Percentiles rank a stretch among this genome's conserved stretches.
These are phyloP conservation scores for Tricholoma furcatifolium DNA, from an alignment of 768 basidiomycete species.

Conservation along the genomic window DNA sequence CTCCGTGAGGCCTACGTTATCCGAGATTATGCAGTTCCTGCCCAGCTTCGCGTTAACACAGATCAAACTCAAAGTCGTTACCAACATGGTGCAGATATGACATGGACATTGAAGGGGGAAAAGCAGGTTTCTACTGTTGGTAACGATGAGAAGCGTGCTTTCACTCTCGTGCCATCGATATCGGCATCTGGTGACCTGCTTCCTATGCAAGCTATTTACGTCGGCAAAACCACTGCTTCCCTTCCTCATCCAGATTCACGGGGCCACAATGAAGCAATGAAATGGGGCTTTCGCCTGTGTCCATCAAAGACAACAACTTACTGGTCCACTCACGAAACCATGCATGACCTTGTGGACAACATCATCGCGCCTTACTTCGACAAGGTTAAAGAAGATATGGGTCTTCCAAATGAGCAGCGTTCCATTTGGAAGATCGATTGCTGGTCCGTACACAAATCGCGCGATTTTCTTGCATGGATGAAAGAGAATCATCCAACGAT, in stretches of 20 bases:
- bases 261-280: background rate
- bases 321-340: constrained; percentile 25
- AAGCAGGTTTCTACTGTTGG: constrained; percentile 20
- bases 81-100: constrained; percentile 25
- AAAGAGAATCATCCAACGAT: constrained; percentile 3
- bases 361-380: constrained; percentile 28
- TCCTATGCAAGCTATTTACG: constrained; percentile 27
- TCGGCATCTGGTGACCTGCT: constrained; percentile 24
- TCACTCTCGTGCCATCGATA: constrained; percentile 31
- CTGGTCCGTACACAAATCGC: constrained; percentile 28
- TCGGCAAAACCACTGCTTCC: constrained; percentile 22
- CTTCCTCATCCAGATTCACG: background rate
- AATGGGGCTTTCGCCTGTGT: background rate
- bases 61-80: constrained; percentile 35
- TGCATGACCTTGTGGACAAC: constrained; percentile 21
- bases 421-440: constrained; percentile 22
- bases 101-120: constrained; percentile 22
- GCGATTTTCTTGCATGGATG: constrained; percentile 9
- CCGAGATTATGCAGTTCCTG: constrained; percentile 28
- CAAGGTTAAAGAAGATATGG: constrained; percentile 10
- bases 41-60: constrained; percentile 28
- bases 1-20: constrained; percentile 26
- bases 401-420: constrained; percentile 15
- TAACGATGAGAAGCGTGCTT: constrained; percentile 38
- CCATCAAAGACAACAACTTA: constrained; percentile 20